Conservation (phyloP, 1,139 yeast genomes). For the Zygosaccharomyces pseudobailii region DNA sequence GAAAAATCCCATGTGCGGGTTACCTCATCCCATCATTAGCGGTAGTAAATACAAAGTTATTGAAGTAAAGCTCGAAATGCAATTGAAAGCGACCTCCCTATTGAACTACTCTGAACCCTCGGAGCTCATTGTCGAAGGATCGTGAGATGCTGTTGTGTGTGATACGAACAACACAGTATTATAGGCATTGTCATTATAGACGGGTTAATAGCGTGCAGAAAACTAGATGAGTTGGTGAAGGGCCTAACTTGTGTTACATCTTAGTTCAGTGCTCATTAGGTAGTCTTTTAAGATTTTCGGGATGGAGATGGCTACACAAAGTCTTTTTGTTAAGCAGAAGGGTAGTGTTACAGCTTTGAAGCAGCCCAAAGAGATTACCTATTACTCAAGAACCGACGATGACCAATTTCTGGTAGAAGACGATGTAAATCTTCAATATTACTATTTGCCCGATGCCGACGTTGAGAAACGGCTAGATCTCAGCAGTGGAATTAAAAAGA, state of each 20-base stretch:
- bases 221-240: not conserved
- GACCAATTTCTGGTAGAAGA: constrained; percentile 38
- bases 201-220: not conserved
- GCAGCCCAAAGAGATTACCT: constrained; percentile 32
- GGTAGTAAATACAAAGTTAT: not conserved
- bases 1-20: constrained; percentile 10
- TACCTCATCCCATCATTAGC: not conserved
- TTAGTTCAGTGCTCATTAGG: not conserved
- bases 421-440: constrained; percentile 55
- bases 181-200: not conserved
- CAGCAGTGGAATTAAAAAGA: constrained; percentile 56
- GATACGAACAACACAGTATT: too few relatives aligned
- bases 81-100: not conserved
- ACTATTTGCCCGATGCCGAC: constrained; percentile 69
- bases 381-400: constrained; percentile 26
- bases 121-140: too few relatives aligned
- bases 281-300: not conserved
- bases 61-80: not conserved
- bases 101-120: not conserved
- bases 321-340: constrained; percentile 25
- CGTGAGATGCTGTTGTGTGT: not conserved
- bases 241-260: not conserved
- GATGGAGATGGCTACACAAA: constrained; percentile 19
- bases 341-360: constrained; percentile 30
- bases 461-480: constrained; percentile 53